Percentiles rank a stretch among this genome's conserved stretches.
phyloP scores from a whole-genome alignment of 352 stramenopile species.

The Globisporangium radiosum region DNA sequence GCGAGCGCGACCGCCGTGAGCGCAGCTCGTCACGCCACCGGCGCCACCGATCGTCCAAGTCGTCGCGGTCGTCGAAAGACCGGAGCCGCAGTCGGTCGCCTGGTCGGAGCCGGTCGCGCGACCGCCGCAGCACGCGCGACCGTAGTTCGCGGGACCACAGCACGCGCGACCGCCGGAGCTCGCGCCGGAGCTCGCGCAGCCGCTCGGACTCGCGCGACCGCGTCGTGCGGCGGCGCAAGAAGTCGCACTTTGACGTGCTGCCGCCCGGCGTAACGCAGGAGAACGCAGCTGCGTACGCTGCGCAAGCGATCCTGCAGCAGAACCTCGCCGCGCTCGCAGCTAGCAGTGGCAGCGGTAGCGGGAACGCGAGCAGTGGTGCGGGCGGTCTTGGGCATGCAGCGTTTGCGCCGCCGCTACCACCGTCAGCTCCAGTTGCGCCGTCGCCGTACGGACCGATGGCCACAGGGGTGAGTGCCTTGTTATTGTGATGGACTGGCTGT shows the following conservation, averaged over 20 bases:
- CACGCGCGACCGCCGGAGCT: slow-evolving; percentile 25
- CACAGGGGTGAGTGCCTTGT: slow-evolving; percentile 12
- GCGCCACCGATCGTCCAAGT: slow-evolving; percentile 26
- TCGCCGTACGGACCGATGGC: background rate
- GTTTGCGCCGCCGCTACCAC: background rate
- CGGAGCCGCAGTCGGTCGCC: background rate
- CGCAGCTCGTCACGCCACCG: slow-evolving; percentile 42
- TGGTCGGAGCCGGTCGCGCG: background rate
- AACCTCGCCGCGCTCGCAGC: slow-evolving; percentile 70
- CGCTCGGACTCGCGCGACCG: slow-evolving; percentile 36
- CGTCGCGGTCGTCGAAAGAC: slow-evolving; percentile 20
- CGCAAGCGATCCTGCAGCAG: slow-evolving; percentile 80
- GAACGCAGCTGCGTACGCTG: slow-evolving; percentile 74
- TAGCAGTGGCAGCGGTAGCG: slow-evolving; percentile 36
- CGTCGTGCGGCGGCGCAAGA: slow-evolving; percentile 50
- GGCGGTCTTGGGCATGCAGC: background rate
- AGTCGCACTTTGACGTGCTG: slow-evolving; percentile 81
- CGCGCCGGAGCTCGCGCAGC: slow-evolving; percentile 23
- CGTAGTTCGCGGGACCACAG: slow-evolving; percentile 12
- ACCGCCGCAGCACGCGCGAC: slow-evolving; percentile 1
- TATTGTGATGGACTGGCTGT: slow-evolving; percentile 9
- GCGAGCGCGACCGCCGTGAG: slow-evolving; percentile 12
- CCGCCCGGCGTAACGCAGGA: slow-evolving; percentile 76
- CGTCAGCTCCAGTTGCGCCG: slow-evolving; percentile 11
- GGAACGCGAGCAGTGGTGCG: too few relatives aligned